phyloP scores from a whole-genome alignment of 179 eudicot species.

The Beta corolliflora region DNA sequence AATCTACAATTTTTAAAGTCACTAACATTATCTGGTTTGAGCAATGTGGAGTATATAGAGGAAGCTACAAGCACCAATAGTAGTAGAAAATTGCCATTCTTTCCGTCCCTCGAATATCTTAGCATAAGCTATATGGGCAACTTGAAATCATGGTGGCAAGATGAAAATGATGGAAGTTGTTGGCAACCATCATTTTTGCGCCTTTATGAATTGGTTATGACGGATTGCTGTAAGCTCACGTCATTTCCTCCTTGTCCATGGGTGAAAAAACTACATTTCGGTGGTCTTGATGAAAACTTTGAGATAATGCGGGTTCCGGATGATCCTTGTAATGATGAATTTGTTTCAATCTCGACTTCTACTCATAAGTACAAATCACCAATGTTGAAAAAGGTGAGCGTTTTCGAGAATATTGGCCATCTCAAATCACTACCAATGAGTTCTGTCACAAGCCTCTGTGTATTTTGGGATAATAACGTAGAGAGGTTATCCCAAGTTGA shows the following conservation, averaged over 20 bases:
- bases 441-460: not conserved
- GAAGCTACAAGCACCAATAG: not conserved
- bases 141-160: not conserved
- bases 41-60: not conserved
- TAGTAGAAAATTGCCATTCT: not conserved
- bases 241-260: not conserved
- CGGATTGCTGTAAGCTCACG: not conserved
- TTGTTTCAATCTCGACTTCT: not conserved
- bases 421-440: slow-evolving; percentile 4
- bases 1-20: not conserved
- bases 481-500: not conserved
- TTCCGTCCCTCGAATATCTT: slow-evolving; percentile 4
- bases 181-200: not conserved
- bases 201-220: not conserved
- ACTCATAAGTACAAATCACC: too few relatives aligned
- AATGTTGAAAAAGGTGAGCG: not conserved
- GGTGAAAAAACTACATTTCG: not conserved
- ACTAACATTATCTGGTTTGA: not conserved
- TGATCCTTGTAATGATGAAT: not conserved
- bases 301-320: not conserved
- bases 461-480: not conserved
- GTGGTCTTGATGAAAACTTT: not conserved
- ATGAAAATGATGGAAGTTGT: not conserved
- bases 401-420: not conserved
- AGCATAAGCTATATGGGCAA: not conserved